Base-by-base conservation (phyloP, 2,329 filamentous ascomycete species). In the Aspergillus sp. region DNA sequence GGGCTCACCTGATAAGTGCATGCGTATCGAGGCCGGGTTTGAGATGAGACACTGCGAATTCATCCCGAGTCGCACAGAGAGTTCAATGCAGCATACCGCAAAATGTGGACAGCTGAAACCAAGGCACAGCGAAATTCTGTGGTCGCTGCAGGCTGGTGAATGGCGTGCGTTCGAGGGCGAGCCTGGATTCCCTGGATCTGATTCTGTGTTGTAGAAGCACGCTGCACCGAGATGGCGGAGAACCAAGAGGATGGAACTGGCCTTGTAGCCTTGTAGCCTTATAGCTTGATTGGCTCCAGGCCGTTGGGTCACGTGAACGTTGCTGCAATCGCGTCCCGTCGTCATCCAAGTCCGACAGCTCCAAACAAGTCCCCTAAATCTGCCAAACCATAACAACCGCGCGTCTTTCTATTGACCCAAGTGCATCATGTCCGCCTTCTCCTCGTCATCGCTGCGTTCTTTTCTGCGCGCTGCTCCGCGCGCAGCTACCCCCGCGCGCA, bases 371-470 rank as follows among this genome's bases (percentile, higher is more conserved):
- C 23, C 31, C 24, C 23, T 12, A 55, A 35, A 12, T 33, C 33
- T 23, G 43, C 24, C 24, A 37, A 47, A 45, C 23, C 47, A 55
- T 9, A 37, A 58, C 35, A 31, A 31, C 27, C 27, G 9, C 27
- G 4, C 37, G 37, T 41, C 46, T 9, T 31, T 15, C 39, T 4
- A 46, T 35, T 37, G 37, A 39, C 23, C 24, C 31, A 39, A 37
- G 40, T 19, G 31, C 48, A 60, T 44, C 51, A 75, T 75, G 72
- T 70, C 69, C 48, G 62, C 77, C 73, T 84, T 74, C 71, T 33
- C 51, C 40, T 83, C 78, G 78, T 81, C 79, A 76, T 82, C 75
- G 75, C 80, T 76, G 66, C 76, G 77, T 77, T 77, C 76, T 66
- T 68, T 73, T 77, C 72, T 77, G 77, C 71, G 77, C 80, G 72